These are phyloP conservation scores for Rhizopogon sp. DNA, from an alignment of 768 basidiomycete genomes.

Conservation along the genomic window DNA sequence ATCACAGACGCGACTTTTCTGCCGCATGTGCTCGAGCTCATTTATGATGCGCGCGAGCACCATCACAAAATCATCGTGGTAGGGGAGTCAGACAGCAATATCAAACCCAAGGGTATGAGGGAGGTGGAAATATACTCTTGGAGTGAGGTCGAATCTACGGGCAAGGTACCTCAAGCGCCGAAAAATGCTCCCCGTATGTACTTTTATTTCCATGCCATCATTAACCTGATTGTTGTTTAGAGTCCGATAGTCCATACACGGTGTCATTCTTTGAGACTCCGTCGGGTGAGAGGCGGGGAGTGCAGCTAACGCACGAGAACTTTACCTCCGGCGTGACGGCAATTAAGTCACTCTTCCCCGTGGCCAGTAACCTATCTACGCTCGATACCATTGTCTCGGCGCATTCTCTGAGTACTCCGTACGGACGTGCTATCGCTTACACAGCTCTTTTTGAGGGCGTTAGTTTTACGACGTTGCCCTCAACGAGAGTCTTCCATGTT, in stretches of 20 bases:
- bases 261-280: conserved; percentile 57
- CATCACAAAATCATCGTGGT: conserved; percentile 66
- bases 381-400: conserved; percentile 77
- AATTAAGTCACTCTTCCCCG: conserved; percentile 68
- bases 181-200: conserved; percentile 51
- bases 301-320: conserved; percentile 76
- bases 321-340: conserved; percentile 88
- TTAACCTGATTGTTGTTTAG: background rate
- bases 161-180: conserved; percentile 38
- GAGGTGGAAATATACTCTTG: conserved; percentile 59
- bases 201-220: background rate
- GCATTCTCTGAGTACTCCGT: conserved; percentile 68
- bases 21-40: conserved; percentile 62
- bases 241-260: conserved; percentile 57
- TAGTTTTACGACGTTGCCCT: conserved; percentile 62
- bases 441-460: conserved; percentile 73
- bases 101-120: conserved; percentile 42
- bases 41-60: conserved; percentile 55
- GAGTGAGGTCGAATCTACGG: conserved; percentile 67
- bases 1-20: conserved; percentile 66
- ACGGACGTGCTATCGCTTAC: conserved; percentile 77
- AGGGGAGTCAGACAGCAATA: conserved; percentile 50
- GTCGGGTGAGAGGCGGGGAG: conserved; percentile 51
- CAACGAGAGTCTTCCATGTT: conserved; percentile 45
- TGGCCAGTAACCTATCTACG: conserved; percentile 59